A percentile compares a stretch with the other conserved stretches of the same genome.
Evolutionary conservation across 345 rosid species (phyloP).

Genomic region (Eucalyptus tenuipes): DNA sequence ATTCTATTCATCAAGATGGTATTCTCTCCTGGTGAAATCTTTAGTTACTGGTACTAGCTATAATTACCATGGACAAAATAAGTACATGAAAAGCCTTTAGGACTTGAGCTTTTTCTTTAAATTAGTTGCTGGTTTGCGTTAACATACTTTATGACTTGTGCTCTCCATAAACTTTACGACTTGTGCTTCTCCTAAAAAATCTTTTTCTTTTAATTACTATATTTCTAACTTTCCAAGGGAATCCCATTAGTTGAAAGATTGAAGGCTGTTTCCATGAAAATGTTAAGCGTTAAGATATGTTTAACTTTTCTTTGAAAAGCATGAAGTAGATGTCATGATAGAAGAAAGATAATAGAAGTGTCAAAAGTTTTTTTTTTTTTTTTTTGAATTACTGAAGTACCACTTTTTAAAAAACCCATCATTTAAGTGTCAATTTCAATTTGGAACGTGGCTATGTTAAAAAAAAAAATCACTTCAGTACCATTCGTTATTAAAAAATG

Average conservation of each 20-base stretch:
- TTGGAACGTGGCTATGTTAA: too few relatives aligned
- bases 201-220: not conserved
- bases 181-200: not conserved
- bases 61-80: not conserved
- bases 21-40: not conserved
- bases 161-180: not conserved
- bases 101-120: not conserved
- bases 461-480: too few relatives aligned
- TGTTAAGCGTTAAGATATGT: not conserved
- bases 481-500: too few relatives aligned
- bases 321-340: not conserved
- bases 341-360: too few relatives aligned
- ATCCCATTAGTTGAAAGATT: not conserved
- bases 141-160: not conserved
- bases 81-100: not conserved
- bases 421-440: too few relatives aligned
- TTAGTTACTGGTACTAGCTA: not conserved
- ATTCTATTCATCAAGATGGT: not conserved
- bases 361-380: too few relatives aligned
- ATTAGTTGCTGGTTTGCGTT: not conserved
- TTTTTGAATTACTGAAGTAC: too few relatives aligned
- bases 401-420: too few relatives aligned
- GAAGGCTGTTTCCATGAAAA: not conserved
- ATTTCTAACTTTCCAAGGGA: not conserved
- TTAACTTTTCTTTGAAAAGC: not conserved